Conservation (phyloP, 2,329 filamentous ascomycete species). For the Arthrobotrys conoides region DNA sequence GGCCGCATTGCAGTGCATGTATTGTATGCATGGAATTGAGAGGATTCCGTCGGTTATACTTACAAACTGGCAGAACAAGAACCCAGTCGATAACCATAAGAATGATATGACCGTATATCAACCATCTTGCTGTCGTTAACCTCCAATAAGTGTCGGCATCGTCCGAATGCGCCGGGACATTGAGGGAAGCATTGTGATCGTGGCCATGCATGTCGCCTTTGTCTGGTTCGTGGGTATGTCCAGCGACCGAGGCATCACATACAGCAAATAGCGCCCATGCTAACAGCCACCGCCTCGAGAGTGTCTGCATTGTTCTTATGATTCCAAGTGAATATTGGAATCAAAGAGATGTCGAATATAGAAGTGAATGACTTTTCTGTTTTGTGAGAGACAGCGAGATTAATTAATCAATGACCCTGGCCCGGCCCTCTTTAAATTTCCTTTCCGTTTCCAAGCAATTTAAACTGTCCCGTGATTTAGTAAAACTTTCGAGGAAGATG, state of each 20-base stretch:
- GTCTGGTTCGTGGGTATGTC: conserved; percentile 42
- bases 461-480: conserved; percentile 15
- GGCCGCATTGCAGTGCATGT: conserved; percentile 8
- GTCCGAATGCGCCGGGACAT: conserved; percentile 45
- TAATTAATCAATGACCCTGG: too few relatives aligned
- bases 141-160: conserved; percentile 57
- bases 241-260: conserved; percentile 40
- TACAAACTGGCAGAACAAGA: conserved; percentile 79
- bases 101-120: conserved; percentile 79
- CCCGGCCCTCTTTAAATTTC: background rate
- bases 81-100: conserved; percentile 81
- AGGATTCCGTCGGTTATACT: conserved; percentile 67
- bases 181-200: conserved; percentile 53
- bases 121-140: conserved; percentile 62
- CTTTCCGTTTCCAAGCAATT: conserved; percentile 9
- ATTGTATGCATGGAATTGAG: background rate
- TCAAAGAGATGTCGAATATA: conserved; percentile 2
- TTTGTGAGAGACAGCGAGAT: background rate
- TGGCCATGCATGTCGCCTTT: conserved; percentile 22
- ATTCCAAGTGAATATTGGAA: background rate
- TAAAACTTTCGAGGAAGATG: conserved; percentile 1
- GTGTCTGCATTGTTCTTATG: conserved; percentile 22
- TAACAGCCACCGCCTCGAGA: conserved; percentile 53
- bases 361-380: background rate
- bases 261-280: conserved; percentile 48